Evolutionary conservation across 1,284 basidiomycete species (phyloP).

Genomic region (Tremellales sp.): DNA sequence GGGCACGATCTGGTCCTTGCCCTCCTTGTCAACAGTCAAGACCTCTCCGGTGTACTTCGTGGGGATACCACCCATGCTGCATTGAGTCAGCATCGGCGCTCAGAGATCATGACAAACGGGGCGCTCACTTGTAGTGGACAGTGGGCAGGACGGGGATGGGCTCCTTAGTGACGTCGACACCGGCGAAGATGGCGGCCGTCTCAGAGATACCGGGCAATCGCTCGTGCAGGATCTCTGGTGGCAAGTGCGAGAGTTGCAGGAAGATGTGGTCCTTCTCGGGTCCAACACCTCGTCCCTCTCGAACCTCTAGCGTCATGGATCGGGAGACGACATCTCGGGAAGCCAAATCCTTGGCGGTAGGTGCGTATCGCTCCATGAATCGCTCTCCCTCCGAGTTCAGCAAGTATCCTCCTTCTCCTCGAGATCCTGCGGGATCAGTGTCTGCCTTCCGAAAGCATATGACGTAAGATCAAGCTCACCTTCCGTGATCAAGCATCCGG

Average conservation of each 20-base stretch:
- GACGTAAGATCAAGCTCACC: constrained; percentile 53
- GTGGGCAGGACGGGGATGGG: constrained; percentile 96
- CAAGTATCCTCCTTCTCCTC: constrained; percentile 98
- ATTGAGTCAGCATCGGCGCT: constrained; percentile 4
- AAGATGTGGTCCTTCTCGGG: constrained; percentile 98
- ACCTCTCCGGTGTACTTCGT: constrained; percentile 99
- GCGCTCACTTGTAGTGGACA: constrained; percentile 86
- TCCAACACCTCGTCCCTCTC: constrained; percentile 98
- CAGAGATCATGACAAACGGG: neutral
- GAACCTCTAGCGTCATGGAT: constrained; percentile 98
- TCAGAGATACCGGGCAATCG: constrained; percentile 99
- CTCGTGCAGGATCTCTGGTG: constrained; percentile 92
- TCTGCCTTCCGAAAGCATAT: neutral
- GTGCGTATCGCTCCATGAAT: constrained; percentile 99
- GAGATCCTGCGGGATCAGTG: constrained; percentile 64
- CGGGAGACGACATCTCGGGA: constrained; percentile 99
- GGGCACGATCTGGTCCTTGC: constrained; percentile 91
- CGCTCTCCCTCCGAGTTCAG: constrained; percentile 98
- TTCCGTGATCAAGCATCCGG: constrained; percentile 98
- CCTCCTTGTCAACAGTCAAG: constrained; percentile 75
- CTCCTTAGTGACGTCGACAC: constrained; percentile 99
- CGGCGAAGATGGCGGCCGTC: constrained; percentile 97
- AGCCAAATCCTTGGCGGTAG: constrained; percentile 98
- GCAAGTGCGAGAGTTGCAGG: constrained; percentile 95
- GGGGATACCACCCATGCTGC: constrained; percentile 96